Evolutionary conservation across 306 rosid genomes (phyloP).

Genomic region (Prunus padus): DNA sequence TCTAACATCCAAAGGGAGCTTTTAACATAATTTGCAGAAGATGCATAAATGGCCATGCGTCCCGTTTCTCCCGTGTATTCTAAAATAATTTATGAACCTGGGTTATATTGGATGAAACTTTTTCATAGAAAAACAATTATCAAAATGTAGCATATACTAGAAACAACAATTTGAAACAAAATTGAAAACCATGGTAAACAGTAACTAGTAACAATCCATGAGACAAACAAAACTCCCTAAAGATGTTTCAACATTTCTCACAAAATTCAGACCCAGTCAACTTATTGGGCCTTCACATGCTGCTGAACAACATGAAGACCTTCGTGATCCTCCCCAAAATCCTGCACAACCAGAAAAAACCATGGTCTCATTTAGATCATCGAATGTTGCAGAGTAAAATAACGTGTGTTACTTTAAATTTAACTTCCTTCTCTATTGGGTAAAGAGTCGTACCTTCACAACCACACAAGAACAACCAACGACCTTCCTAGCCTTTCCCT

Average conservation of each 20-base stretch:
- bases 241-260: neutral
- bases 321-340: slow-evolving; percentile 49
- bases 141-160: neutral
- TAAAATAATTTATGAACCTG: no score
- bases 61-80: neutral
- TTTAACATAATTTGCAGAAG: neutral
- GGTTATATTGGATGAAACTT: neutral
- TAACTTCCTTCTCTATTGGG: neutral
- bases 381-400: neutral
- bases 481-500: slow-evolving; percentile 76
- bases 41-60: neutral
- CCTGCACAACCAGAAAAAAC: slow-evolving; percentile 19
- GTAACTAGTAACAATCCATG: neutral
- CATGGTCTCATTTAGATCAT: neutral
- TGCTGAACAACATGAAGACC: slow-evolving; percentile 50
- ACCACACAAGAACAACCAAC: slow-evolving; percentile 74
- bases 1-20: no score
- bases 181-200: neutral
- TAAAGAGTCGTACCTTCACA: slow-evolving; percentile 53
- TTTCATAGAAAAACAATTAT: neutral
- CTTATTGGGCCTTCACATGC: slow-evolving; percentile 42
- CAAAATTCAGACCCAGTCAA: neutral
- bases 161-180: neutral
- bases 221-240: slow-evolving; percentile 11
- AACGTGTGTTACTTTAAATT: neutral